Percentiles rank a stretch among this genome's conserved stretches.
These are phyloP conservation scores for Cyanidiococcus yangmingshanensis DNA, from an alignment of 23 red algal species.

Conservation along the genomic window DNA sequence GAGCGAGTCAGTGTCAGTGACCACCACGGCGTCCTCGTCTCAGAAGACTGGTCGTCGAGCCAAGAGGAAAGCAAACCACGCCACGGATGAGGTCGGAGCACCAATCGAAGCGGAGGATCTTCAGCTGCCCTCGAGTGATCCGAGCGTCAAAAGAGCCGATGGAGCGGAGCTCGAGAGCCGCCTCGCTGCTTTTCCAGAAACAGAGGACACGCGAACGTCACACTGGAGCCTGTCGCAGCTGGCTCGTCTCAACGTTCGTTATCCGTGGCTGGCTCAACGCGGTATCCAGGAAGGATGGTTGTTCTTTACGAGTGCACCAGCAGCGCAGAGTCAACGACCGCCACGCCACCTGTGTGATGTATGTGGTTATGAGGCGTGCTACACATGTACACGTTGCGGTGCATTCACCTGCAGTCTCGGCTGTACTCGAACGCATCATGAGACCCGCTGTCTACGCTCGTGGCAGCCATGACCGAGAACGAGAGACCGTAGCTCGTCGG, in stretches of 20 bases:
- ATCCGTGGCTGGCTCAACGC: not conserved
- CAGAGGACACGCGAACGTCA: not conserved
- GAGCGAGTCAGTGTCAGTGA: no score
- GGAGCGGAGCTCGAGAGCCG: no score
- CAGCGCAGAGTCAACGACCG: not conserved
- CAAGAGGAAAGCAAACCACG: no score
- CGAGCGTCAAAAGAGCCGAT: no score
- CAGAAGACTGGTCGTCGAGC: no score
- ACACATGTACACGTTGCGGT: constrained; percentile 5
- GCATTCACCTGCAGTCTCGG: not conserved
- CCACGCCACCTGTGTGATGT: constrained; percentile 3
- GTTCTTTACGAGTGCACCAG: not conserved
- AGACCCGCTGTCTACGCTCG: constrained; percentile 6
- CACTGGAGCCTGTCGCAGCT: not conserved
- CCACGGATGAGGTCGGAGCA: no score
- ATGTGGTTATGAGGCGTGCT: constrained; percentile 5
- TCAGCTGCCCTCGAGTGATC: no score
- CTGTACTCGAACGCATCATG: not conserved
- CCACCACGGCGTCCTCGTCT: no score
- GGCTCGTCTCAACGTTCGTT: not conserved
- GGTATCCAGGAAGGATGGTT: not conserved
- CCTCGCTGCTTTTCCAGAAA: not conserved
- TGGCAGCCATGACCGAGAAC: constrained; percentile 4
- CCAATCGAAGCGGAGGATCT: no score
- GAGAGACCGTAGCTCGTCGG: no score